Base-by-base conservation (phyloP, 768 basidiomycete genomes). In the Chalciporus chontae region DNA sequence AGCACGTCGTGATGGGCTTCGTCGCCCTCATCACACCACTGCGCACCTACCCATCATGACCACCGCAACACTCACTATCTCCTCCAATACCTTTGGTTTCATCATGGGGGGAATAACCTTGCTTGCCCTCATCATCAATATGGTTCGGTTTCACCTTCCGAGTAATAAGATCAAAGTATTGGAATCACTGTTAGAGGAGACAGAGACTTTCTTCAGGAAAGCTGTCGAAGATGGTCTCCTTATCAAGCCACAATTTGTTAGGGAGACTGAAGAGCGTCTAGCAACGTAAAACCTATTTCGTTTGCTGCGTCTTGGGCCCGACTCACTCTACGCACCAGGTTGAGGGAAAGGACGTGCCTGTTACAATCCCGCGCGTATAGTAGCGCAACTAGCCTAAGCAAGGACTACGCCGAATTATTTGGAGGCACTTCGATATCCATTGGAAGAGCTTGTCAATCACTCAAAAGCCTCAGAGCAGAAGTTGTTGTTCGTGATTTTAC, bases 101-200 rank as follows among this genome's bases (percentile, higher is more conserved):
- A 19, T 44, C 17, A 36, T 27, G 27, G 49, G 49, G 2, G 43
- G 17, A 2, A 29, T 39, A 6, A 19, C 49, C 3, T 19, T 50
- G 29, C 10, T 38, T 1, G 18, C 26, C 2, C 8, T 50, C 21
- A 3, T 44, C 7, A 19, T 50, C 29, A 29, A 18, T n/a, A 15
- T 50, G 8, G 29, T 4, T 9, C 43, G 36, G 9, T 31, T 43
- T 8, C 49, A 50, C 14, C 21, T 50, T 3, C 49, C 49, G 5
- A 50, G 47, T 24, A 40, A 42, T 8, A 48, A 42, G 9, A 44
- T 50, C 42, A 50, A 50, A 40, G 37, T 24, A 6, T 26, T 50
- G 8, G 41, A 44, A 27, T 24, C 19, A 2, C 6, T 50, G 6
- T 8, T 50, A 8, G 42, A 29, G 0, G 48, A 50, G 26, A 50